Base-by-base conservation (phyloP, 805 yeast species). In the Millerozyma miso region DNA sequence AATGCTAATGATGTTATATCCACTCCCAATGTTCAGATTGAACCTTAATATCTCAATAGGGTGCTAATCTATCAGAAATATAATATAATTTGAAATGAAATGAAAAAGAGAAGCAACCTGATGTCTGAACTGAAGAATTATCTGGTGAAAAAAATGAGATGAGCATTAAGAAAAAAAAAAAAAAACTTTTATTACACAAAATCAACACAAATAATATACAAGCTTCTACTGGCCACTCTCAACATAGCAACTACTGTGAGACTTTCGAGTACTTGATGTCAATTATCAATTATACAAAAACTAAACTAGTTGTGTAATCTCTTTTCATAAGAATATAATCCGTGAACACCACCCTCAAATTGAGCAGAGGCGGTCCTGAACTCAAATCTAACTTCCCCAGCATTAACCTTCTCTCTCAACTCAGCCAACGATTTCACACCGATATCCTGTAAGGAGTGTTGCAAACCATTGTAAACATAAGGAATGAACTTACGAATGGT, bases 361-460 rank as follows among this genome's bases (percentile, higher is more conserved):
- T 93, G 99, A 51, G 99, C 97, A 61, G 97, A 87, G 39, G 98
- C 96, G 55, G 98, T 90, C 81, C 99, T 88, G 71, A 85, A 83
- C 76, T 93, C 99, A 63, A 93, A 93, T 74, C 99, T 83, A 50
- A 89, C 83, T 26, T 69, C 72, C 54, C 95, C 95, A 43, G 56
- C 50, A 57, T 73, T 74, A 48, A 87, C 91, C 37, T 74, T 67
- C 46, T 69, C 69, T 62, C 84, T 84, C 67, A 93, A 79, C 34
- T 69, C 81, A 14, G 54, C 62, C 53, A 86, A 63, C 37, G 93
- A 82, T 57, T 63, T 58, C 51, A 85, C 85, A 71, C 99, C 99
- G 67, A 93, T 88, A 67, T 93, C 99, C 78, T 93, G 99, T 68
- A 95, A 86, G 63, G 99, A 91, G 69, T 93, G 99, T 79, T 93